Evolutionary conservation across 768 basidiomycete species (phyloP).

Genomic region (Thelephora aurantiotincta): DNA sequence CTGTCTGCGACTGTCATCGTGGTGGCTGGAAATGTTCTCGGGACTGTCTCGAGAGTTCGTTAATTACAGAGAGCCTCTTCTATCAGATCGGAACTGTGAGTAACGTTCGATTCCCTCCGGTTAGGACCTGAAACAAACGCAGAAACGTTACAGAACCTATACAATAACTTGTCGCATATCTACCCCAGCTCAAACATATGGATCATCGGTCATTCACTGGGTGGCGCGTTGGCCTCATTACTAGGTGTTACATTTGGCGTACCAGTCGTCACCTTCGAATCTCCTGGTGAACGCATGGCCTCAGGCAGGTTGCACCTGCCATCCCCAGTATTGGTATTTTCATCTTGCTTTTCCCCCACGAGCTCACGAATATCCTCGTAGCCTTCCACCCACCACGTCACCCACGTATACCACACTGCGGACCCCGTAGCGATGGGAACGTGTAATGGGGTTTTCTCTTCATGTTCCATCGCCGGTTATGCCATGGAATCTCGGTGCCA

Average conservation of each 20-base stretch:
- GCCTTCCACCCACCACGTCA: constrained; percentile 64
- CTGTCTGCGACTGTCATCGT: constrained; percentile 82
- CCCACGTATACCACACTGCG: constrained; percentile 84
- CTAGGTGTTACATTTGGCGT: constrained; percentile 85
- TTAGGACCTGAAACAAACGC: not conserved
- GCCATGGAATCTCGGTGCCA: constrained; percentile 84
- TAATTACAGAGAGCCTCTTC: constrained; percentile 75
- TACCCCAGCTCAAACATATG: constrained; percentile 87
- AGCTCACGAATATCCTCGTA: constrained; percentile 11
- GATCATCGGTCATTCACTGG: constrained; percentile 80
- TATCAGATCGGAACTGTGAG: constrained; percentile 76
- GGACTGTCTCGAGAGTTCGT: constrained; percentile 63
- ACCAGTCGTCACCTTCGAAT: constrained; percentile 84
- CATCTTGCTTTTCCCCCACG: not conserved
- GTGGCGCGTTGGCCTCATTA: constrained; percentile 74
- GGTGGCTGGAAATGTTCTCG: constrained; percentile 67
- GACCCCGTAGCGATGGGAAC: constrained; percentile 87
- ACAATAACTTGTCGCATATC: constrained; percentile 83
- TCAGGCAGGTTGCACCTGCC: constrained; percentile 77
- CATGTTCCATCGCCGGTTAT: constrained; percentile 75
- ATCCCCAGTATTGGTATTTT: constrained; percentile 37
- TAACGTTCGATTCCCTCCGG: constrained; percentile 2
- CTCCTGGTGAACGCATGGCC: constrained; percentile 44
- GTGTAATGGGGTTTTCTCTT: constrained; percentile 63
- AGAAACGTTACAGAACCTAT: constrained; percentile 49